These are phyloP conservation scores for Mycena sp. DNA, from an alignment of 1,284 basidiomycete genomes.

Conservation along the genomic window DNA sequence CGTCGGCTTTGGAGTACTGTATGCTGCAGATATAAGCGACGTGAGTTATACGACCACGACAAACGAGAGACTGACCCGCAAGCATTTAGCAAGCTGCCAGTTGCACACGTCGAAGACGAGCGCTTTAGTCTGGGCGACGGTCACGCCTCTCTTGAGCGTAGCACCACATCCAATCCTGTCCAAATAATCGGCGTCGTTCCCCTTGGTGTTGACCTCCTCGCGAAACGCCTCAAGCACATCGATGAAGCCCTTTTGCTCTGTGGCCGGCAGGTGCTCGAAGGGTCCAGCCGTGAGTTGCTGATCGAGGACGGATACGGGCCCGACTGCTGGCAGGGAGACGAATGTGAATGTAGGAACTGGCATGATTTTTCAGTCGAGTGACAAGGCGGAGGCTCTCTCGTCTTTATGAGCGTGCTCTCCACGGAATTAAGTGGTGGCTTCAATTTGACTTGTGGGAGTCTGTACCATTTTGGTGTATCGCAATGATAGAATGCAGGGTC, in stretches of 20 bases:
- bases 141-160: too few relatives aligned
- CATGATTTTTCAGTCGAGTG: too few relatives aligned
- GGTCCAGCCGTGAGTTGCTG: not conserved
- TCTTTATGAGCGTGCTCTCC: too few relatives aligned
- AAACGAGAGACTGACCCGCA: not conserved
- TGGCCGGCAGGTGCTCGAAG: not conserved
- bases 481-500: too few relatives aligned
- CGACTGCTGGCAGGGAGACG: not conserved
- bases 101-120: conserved; percentile 3
- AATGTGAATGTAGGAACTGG: conserved; percentile 4
- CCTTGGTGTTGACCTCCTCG: not conserved
- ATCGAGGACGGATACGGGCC: not conserved
- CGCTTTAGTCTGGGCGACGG: not conserved
- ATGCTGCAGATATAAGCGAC: too few relatives aligned
- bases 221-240: not conserved
- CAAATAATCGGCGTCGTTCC: not conserved
- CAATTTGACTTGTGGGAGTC: too few relatives aligned
- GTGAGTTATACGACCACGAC: not conserved
- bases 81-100: not conserved
- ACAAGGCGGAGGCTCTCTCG: too few relatives aligned
- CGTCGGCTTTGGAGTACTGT: conserved; percentile 20
- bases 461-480: too few relatives aligned
- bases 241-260: conserved; percentile 1
- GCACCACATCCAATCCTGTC: too few relatives aligned
- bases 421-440: too few relatives aligned